phyloP scores from a whole-genome alignment of 2,329 filamentous ascomycete species.

The Aspergillus caelatus region DNA sequence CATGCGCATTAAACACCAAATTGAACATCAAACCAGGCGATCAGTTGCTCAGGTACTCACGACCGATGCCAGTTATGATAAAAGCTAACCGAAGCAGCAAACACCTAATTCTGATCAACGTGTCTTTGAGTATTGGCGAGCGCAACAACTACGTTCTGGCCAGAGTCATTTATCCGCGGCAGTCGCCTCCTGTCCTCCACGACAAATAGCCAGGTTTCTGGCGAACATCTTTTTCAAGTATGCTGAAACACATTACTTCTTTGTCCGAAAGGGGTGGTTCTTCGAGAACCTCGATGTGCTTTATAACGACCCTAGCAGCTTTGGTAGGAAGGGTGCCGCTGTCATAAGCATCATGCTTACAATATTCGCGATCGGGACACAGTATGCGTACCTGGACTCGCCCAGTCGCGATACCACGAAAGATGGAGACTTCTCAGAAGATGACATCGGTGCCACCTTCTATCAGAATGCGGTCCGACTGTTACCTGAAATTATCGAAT shows the following conservation, averaged over 20 bases:
- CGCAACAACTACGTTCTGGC: slow-evolving; percentile 49
- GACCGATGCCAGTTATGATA: too few species aligned
- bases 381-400: slow-evolving; percentile 53
- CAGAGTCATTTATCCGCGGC: slow-evolving; percentile 41
- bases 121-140: slow-evolving; percentile 47
- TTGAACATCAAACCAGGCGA: slow-evolving; percentile 36
- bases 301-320: slow-evolving; percentile 45
- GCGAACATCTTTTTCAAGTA: slow-evolving; percentile 53
- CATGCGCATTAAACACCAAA: slow-evolving; percentile 54
- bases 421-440: slow-evolving; percentile 38
- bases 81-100: slow-evolving; percentile 15
- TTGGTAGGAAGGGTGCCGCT: slow-evolving; percentile 42
- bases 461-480: slow-evolving; percentile 55
- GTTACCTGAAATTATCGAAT: slow-evolving; percentile 55
- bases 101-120: slow-evolving; percentile 27
- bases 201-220: slow-evolving; percentile 52
- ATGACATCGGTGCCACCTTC: slow-evolving; percentile 53
- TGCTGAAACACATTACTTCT: slow-evolving; percentile 54
- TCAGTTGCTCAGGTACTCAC: neutral
- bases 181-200: slow-evolving; percentile 49
- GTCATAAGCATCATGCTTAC: slow-evolving; percentile 52
- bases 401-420: slow-evolving; percentile 16
- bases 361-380: slow-evolving; percentile 55
- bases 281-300: slow-evolving; percentile 44
- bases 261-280: slow-evolving; percentile 51